Evolutionary conservation across 176 grass and related monocot genomes (phyloP), one percentile per base, ranked within the genome.

Genomic region (Rhipidocladum racemiflorum): DNA sequence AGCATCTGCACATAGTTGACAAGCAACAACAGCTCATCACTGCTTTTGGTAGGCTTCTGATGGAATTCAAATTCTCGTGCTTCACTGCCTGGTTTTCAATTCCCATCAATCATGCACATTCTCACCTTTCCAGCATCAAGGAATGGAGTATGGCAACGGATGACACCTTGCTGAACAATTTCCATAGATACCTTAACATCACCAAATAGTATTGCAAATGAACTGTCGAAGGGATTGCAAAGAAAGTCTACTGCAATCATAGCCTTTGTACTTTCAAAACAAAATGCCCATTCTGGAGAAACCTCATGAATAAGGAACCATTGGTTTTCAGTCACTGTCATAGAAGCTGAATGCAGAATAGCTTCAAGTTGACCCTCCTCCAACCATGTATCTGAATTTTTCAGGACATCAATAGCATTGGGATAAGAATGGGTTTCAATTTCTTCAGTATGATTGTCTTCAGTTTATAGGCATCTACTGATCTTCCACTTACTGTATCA

Each of bases 231-330:
- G 53, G 86, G 72, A 38, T 91, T 88, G 50, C 57, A 88, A 68
- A 81, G 64, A 78, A 99, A 99, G 54, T 93, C 83, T 80, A 89
- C 96, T 45, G 61, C 59, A 90, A 99, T 87, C 32, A 99, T 70
- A 88, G 95, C 96, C 92, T 99, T 99, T 78, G 89, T 91, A 48
- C 55, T 93, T 91, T 95, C 93, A 81, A 70, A 76, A 74, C 83
- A 87, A 88, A 93, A 95, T 12, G 87, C 93, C 74, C 87, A 87
- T 88, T 95, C 93, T 82, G 97, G 93, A 83, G 76, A 93, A 84
- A 99, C 75, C 60, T 96, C 93, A 39, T 49, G 60, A 68, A 99
- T 89, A 28, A 4, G 34, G 65, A 89, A 93, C 80, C 84, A 68
- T 49, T 78, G 83, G 45, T 81, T 88, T 76, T 87, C 85, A 64